These are phyloP conservation scores for Amaranthus tricolor DNA, from an alignment of 179 eudicot genomes.

Conservation along the genomic window DNA sequence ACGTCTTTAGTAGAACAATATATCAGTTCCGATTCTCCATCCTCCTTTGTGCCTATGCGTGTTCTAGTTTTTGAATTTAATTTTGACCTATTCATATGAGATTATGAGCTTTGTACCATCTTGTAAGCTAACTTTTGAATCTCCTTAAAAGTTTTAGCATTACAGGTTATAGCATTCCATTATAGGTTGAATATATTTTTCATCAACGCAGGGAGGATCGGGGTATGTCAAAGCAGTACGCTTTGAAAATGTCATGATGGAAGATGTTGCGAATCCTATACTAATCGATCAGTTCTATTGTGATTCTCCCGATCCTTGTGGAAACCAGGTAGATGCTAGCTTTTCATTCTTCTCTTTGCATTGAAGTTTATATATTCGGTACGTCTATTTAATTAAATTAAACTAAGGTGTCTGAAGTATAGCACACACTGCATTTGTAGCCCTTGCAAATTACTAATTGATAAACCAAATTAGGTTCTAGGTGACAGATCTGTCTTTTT, in stretches of 20 bases:
- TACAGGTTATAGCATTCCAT: neutral
- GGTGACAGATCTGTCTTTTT: no score
- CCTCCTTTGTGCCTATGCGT: no score
- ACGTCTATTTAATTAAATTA: neutral
- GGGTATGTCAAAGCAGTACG: slow-evolving; percentile 72
- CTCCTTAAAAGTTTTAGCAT: neutral
- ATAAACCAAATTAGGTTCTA: neutral
- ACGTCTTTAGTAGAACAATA: neutral
- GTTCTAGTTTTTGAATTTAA: neutral
- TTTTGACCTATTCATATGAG: neutral
- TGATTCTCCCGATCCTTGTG: slow-evolving; percentile 70
- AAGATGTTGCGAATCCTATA: slow-evolving; percentile 74
- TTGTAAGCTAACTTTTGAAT: neutral
- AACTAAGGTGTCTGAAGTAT: neutral
- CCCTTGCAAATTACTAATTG: neutral
- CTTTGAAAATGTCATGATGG: slow-evolving; percentile 74
- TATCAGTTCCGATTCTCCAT: neutral
- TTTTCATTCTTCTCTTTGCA: neutral
- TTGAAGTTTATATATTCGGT: neutral
- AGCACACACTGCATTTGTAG: neutral
- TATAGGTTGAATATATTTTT: neutral
- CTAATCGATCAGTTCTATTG: slow-evolving; percentile 89
- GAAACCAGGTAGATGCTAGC: slow-evolving; percentile 52
- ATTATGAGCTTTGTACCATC: neutral
- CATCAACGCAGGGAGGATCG: slow-evolving; percentile 64